These are phyloP conservation scores for Calycina marina DNA, from an alignment of 2,329 filamentous ascomycete species.

Conservation along the genomic window DNA sequence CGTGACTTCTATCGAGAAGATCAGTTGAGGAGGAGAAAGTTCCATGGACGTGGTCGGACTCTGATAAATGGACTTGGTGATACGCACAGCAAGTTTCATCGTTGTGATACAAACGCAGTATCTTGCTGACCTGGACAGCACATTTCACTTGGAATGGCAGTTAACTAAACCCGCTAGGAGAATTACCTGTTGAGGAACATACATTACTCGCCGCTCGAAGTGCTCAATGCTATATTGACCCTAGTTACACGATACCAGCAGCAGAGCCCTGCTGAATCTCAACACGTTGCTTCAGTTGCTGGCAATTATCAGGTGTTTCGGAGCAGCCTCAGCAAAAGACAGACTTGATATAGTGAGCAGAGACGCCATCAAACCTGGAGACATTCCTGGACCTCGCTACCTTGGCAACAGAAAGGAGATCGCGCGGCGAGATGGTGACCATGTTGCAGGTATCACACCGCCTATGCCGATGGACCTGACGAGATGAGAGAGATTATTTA, in stretches of 20 bases:
- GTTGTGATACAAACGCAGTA: too few species aligned
- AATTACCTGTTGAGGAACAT: conserved; percentile 32
- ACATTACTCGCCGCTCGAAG: conserved; percentile 28
- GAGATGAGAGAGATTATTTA: conserved; percentile 28
- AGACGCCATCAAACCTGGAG: conserved; percentile 33
- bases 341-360: conserved; percentile 30
- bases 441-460: conserved; percentile 25
- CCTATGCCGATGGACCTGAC: conserved; percentile 24
- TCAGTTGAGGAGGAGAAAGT: too few species aligned
- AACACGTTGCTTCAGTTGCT: background rate
- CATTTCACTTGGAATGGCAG: conserved; percentile 34
- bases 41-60: conserved; percentile 22
- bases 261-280: background rate
- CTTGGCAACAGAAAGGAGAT: conserved; percentile 36
- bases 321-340: conserved; percentile 13
- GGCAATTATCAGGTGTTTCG: conserved; percentile 10
- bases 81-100: too few species aligned
- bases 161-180: conserved; percentile 27
- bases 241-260: conserved; percentile 31
- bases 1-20: too few species aligned
- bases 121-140: too few species aligned
- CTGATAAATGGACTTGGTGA: conserved; percentile 35
- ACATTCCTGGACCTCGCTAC: conserved; percentile 32
- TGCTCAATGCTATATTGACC: conserved; percentile 31
- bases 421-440: conserved; percentile 28